Evolutionary conservation across 1,284 basidiomycete species (phyloP).

Genomic region (Apiotrichum laibachii): DNA sequence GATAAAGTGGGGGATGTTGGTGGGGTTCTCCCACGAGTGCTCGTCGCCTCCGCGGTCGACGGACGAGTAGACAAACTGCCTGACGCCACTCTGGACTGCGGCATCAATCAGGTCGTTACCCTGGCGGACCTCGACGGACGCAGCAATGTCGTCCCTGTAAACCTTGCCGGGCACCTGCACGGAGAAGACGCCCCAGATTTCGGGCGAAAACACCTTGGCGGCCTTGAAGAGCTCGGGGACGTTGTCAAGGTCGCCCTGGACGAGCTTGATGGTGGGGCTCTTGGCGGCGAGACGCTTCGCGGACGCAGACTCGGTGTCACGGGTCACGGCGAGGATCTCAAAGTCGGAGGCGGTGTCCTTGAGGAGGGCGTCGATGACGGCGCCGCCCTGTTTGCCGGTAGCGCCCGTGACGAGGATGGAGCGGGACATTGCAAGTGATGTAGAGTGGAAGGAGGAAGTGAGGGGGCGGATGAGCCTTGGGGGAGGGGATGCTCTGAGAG

Average conservation of each 20-base stretch:
- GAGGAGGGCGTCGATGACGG: conserved; percentile 41
- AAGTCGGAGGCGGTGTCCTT: conserved; percentile 16
- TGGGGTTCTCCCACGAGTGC: conserved; percentile 16
- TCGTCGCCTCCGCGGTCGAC: conserved; percentile 33
- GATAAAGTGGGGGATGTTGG: conserved; percentile 19
- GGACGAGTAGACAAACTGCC: conserved; percentile 52
- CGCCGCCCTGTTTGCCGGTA: conserved; percentile 55
- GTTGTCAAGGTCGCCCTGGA: conserved; percentile 24
- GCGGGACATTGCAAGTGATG: conserved; percentile 6
- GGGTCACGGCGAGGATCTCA: conserved; percentile 31
- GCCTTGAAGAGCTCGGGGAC: conserved; percentile 19
- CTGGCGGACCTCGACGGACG: conserved; percentile 12
- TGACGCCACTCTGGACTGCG: conserved; percentile 46
- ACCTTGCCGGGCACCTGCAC: conserved; percentile 17
- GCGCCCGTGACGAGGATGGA: conserved; percentile 53
- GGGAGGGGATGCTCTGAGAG: too few relatives aligned
- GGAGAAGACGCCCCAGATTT: conserved; percentile 32
- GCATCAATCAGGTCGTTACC: conserved; percentile 48
- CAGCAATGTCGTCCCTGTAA: conserved; percentile 1
- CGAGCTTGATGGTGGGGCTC: conserved; percentile 22
- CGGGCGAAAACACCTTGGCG: conserved; percentile 7
- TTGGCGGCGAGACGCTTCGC: conserved; percentile 21
- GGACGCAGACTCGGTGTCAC: conserved; percentile 20
- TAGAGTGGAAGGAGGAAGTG: not conserved
- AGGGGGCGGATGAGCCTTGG: not conserved